Conservation (phyloP, 1,284 basidiomycete genomes). For the Coriolopsis trogii region DNA sequence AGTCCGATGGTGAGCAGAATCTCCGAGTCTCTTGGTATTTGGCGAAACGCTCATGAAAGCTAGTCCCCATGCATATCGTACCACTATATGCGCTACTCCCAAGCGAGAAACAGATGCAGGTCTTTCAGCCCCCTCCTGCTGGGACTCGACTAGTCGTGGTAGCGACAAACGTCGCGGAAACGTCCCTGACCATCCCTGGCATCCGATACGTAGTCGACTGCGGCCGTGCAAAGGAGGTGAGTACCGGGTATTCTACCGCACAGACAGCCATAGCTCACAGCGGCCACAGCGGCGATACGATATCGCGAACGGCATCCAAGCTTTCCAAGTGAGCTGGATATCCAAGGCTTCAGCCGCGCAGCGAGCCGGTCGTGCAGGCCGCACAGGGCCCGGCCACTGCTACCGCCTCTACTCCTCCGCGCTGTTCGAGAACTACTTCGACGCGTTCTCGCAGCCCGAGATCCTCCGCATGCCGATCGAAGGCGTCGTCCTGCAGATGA, state of each 20-base stretch:
- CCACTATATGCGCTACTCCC: conserved; percentile 77
- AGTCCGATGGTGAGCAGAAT: conserved; percentile 58
- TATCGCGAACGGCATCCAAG: conserved; percentile 62
- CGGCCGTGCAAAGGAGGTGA: conserved; percentile 81
- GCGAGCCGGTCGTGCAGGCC: conserved; percentile 75
- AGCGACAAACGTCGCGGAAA: conserved; percentile 81
- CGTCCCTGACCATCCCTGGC: conserved; percentile 77
- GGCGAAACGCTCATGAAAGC: not conserved
- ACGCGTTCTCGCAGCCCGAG: conserved; percentile 87
- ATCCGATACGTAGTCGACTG: conserved; percentile 80
- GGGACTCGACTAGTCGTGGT: conserved; percentile 72
- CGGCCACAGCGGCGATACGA: conserved; percentile 56
- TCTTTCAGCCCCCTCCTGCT: conserved; percentile 67
- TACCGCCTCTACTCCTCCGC: conserved; percentile 77
- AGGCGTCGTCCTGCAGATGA: conserved; percentile 98
- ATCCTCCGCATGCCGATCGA: conserved; percentile 97
- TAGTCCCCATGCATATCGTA: conserved; percentile 72
- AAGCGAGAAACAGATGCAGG: conserved; percentile 75
- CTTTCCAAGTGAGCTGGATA: conserved; percentile 75
- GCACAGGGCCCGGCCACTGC: conserved; percentile 80
- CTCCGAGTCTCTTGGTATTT: not conserved
- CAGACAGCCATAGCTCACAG: not conserved
- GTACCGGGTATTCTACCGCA: not conserved
- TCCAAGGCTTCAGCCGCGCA: conserved; percentile 79
- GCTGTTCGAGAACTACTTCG: conserved; percentile 92